Evolutionary conservation across 768 basidiomycete genomes (phyloP), one percentile per base, ranked within the genome.

Genomic region (Psilocybe cyanescens): DNA sequence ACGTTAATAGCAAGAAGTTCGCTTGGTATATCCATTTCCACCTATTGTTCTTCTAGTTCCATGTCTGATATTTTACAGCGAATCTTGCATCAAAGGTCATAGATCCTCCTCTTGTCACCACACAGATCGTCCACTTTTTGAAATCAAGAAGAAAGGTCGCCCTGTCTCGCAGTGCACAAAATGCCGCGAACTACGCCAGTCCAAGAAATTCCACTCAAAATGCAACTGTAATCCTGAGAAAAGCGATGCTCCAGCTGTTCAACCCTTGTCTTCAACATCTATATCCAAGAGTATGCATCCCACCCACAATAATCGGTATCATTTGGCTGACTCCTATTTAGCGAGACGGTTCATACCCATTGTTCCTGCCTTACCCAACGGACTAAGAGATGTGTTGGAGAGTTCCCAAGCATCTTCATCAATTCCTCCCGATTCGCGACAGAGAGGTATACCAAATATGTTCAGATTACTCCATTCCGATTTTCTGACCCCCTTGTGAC

Each of bases 71-170:
- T 44, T 53, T 37, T 35, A 19, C 68, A 95, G 95, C 74, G 91
- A 91, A 79, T 90, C 93, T 11, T 97, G 95, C 75, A 95, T 96
- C 72, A 95, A 95, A 76, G 95, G 95, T 0, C 95, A 97, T 70
- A 88, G 95, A 56, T 95, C 95, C 11, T 94, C 94, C 2, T 86
- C 86, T 12, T 97, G 95, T 73, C 84, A 84, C 51, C 95, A 97
- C 71, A 87, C 87, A 31, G 92, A 94, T 67, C 82, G 95, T 17
- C 94, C 94, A 3, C 80, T 97, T n/a, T 95, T 92, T 64, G 93
- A 96, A 73, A 88, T 97, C 60, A 93, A 95, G 81, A 92, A 91
- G 80, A 95, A 97, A 72, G 95, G 95, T 2, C 83, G 95, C 6
- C 95, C 95, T 0, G 85, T 94, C 14, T 94, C 95, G 6, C 95